Conservation (phyloP, 805 yeast species). For the Kodamaea hsintzibuensis region DNA sequence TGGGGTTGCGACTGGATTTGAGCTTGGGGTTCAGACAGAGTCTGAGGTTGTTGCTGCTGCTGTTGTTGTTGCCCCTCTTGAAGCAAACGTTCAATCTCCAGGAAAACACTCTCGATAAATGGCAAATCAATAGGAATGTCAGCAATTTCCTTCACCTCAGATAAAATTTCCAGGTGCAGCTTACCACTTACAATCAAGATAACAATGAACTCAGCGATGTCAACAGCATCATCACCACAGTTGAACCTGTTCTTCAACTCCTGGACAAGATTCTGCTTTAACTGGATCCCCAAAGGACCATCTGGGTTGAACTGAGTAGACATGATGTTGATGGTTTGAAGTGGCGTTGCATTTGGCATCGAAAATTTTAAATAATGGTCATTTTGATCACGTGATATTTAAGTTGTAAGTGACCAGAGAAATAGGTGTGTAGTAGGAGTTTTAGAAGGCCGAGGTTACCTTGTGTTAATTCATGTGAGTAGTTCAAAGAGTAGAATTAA, state of each 20-base stretch:
- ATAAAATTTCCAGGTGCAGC: constrained; percentile 56
- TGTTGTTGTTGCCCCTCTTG: constrained; percentile 3
- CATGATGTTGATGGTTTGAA: background rate
- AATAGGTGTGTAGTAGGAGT: no score
- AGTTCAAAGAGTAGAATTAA: no score
- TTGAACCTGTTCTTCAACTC: constrained; percentile 37
- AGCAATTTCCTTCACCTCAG: constrained; percentile 61
- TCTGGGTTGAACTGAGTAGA: constrained; percentile 34
- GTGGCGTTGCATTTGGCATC: constrained; percentile 4
- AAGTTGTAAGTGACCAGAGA: no score
- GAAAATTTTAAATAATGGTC: background rate
- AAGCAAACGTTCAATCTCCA: constrained; percentile 49
- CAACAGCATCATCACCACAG: constrained; percentile 45
- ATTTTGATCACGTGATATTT: background rate
- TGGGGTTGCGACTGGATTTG: constrained; percentile 10
- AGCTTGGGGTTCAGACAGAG: constrained; percentile 9
- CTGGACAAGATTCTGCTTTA: constrained; percentile 33
- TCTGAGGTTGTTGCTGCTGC: constrained; percentile 13
- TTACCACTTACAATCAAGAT: constrained; percentile 69
- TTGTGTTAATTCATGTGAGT: no score
- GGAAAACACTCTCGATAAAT: constrained; percentile 57
- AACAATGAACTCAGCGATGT: constrained; percentile 74
- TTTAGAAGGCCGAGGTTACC: no score
- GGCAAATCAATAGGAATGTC: constrained; percentile 59
- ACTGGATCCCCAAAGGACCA: constrained; percentile 38